Percentiles rank a stretch among this genome's conserved stretches.
Conservation (phyloP, 345 rosid species). For the Sonneratia caseolaris region DNA sequence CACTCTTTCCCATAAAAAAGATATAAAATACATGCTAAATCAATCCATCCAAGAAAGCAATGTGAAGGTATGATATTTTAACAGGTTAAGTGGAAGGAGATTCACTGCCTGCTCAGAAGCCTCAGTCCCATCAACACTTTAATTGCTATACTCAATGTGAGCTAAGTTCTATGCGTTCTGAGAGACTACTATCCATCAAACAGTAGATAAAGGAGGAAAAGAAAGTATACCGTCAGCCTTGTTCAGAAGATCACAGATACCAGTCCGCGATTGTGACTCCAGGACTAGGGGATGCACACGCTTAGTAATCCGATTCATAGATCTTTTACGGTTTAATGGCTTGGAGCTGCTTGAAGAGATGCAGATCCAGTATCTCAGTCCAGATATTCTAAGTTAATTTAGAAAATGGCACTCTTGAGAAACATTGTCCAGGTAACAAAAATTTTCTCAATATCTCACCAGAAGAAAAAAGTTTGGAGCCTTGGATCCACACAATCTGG, state of each 20-base stretch:
- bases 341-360: conserved; percentile 48
- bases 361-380: background rate
- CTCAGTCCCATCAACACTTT: background rate
- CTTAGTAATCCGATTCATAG: conserved; percentile 44
- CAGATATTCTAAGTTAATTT: background rate
- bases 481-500: conserved; percentile 81
- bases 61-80: background rate
- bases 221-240: conserved; percentile 48
- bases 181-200: background rate
- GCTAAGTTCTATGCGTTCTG: background rate
- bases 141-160: background rate
- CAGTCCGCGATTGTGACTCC: conserved; percentile 30
- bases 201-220: background rate
- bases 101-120: background rate
- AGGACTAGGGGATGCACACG: conserved; percentile 49
- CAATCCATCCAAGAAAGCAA: background rate
- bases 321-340: conserved; percentile 50
- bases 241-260: conserved; percentile 41
- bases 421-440: background rate
- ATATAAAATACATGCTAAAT: background rate
- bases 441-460: conserved; percentile 35
- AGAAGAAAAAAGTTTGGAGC: conserved; percentile 75
- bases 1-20: too few species aligned
- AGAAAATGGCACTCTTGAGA: background rate
- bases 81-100: background rate